Evolutionary conservation across 2,329 filamentous ascomycete species (phyloP), one percentile per base, ranked within the genome.

Genomic region (Microsporum audouinii): DNA sequence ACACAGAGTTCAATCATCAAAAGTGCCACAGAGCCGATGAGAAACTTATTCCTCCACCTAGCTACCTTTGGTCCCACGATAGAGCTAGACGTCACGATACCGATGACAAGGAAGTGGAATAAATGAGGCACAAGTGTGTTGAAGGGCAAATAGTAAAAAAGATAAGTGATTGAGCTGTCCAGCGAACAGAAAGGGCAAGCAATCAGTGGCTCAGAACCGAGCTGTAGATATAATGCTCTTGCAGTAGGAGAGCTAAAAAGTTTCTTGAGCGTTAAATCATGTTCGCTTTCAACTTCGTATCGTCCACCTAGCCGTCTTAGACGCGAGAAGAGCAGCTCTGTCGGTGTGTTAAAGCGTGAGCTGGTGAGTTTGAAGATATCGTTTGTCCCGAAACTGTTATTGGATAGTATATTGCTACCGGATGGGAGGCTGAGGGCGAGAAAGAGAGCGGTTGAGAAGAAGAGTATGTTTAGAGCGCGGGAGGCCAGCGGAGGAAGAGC

Each of bases 321-420:
- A 14, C 92, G 88, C 62, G 82, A 84, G 74, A 96, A 94, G 63
- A 97, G 81, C 38, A 95, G 86, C 70, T 92, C 88, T 47, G 84
- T 86, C n/a, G 90, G 86, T 47, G 88, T 92, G 68, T 91, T 88
- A 17, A 97, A 84, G 38, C 91, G 88, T 58, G 89, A 94, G 61
- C 85, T 80, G 0, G 92, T 96, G 17, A 79, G 73, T 34, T 74
- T 70, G 79, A 97, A 96, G 72, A 97, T 78, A 75, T 96, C 96
- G 34, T 68, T 64, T 31, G 66, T 60, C 45, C 72, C 70, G 29
- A 75, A 68, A 65, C 71, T 68, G 3, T 88, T 87, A 4, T 83
- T 78, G 69, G 39, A 33, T 3, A 59, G 31, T 33, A 59, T 31
- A 17, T 45, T 59, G 36, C 17, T 57, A 5, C 39, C 36, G 34